Evolutionary conservation across 2,329 filamentous ascomycete species (phyloP).

Genomic region (Colletotrichum liriopes): DNA sequence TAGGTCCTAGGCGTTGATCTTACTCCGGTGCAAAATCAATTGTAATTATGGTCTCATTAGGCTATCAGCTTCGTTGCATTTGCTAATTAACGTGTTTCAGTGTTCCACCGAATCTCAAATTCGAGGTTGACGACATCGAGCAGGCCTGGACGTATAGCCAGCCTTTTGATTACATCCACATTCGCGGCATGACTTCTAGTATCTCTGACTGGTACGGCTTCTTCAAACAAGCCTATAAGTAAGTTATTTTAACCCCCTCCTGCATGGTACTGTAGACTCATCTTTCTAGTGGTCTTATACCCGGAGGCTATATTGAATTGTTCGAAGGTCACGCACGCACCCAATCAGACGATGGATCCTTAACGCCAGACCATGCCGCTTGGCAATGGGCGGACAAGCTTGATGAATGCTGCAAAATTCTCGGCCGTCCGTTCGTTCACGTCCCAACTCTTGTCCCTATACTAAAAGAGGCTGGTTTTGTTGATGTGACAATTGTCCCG

Average conservation of each 20-base stretch:
- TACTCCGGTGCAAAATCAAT: conserved; percentile 20
- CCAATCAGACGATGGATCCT: conserved; percentile 50
- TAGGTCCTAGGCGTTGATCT: conserved; percentile 44
- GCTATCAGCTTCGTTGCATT: conserved; percentile 35
- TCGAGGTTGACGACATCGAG: conserved; percentile 38
- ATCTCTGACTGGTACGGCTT: conserved; percentile 53
- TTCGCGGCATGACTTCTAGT: conserved; percentile 59
- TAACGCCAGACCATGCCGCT: conserved; percentile 22
- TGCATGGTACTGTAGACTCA: neutral
- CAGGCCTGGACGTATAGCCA: neutral
- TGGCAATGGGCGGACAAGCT: conserved; percentile 47
- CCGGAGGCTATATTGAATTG: conserved; percentile 57
- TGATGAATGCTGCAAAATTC: conserved; percentile 53
- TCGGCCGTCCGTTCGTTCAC: conserved; percentile 54
- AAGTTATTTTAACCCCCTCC: conserved; percentile 11
- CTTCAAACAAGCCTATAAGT: conserved; percentile 62
- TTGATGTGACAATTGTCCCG: neutral
- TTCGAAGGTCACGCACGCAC: conserved; percentile 53
- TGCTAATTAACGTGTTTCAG: conserved; percentile 44
- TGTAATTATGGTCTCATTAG: neutral
- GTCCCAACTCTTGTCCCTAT: conserved; percentile 54
- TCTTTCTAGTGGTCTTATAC: conserved; percentile 51
- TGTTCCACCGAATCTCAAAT: conserved; percentile 71
- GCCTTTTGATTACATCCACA: conserved; percentile 1
- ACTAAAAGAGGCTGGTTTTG: conserved; percentile 37